Conservation (phyloP, 106 monocot species). For the Allium sativum region DNA sequence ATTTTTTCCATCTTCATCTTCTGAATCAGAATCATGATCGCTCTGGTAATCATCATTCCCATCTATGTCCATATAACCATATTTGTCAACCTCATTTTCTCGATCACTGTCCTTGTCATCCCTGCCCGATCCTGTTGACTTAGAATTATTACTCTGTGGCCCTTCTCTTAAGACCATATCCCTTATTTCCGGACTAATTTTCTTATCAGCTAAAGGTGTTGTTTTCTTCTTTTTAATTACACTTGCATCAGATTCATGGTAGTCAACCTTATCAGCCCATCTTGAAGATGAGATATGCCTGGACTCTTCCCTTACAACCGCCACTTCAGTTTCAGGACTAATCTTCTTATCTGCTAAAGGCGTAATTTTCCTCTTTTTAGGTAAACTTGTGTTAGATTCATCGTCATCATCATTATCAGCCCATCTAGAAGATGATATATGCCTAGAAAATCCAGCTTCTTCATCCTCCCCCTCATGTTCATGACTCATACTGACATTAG, state of each 20-base stretch:
- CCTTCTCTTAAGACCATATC: constrained; percentile 22
- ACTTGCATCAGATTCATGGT: constrained; percentile 13
- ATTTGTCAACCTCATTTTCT: constrained; percentile 20
- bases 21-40: constrained; percentile 11
- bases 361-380: constrained; percentile 17
- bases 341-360: constrained; percentile 15
- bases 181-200: constrained; percentile 25
- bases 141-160: constrained; percentile 11
- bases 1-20: constrained; percentile 11
- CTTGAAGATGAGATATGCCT: constrained; percentile 21
- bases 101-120: constrained; percentile 1
- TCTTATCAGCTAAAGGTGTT: constrained; percentile 9
- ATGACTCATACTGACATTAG: constrained; percentile 6
- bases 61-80: constrained; percentile 35
- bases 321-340: constrained; percentile 39
- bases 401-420: constrained; percentile 11
- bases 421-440: constrained; percentile 35
- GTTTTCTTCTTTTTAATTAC: constrained; percentile 11
- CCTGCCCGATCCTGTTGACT: constrained; percentile 9
- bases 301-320: neutral
- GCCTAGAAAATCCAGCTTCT: constrained; percentile 3
- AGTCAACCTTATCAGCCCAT: constrained; percentile 20
- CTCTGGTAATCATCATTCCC: constrained; percentile 3
- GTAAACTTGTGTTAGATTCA: constrained; percentile 16
- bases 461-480: constrained; percentile 15